phyloP scores from a whole-genome alignment of 371 early-diverging fungal species.

The Batrachochytrium dendrobatidis region DNA sequence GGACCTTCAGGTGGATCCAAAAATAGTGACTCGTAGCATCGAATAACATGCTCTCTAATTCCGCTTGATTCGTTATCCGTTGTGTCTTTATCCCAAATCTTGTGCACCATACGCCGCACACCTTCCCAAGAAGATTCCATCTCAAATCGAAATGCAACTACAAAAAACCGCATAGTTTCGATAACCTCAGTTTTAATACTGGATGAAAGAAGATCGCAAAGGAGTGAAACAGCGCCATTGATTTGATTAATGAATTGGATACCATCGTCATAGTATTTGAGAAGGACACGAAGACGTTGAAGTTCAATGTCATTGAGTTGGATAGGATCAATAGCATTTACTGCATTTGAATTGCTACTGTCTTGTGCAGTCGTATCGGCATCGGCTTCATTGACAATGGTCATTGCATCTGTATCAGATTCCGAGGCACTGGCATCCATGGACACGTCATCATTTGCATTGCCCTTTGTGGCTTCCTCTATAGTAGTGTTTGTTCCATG shows the following conservation, averaged over 20 bases:
- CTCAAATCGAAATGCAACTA: slow-evolving; percentile 70
- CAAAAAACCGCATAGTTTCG: slow-evolving; percentile 91
- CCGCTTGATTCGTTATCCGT: slow-evolving; percentile 67
- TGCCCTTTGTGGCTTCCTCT: not conserved
- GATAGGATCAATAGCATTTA: not conserved
- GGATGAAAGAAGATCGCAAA: slow-evolving; percentile 79
- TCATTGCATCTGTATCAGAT: not conserved
- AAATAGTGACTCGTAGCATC: slow-evolving; percentile 72
- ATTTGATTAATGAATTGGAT: slow-evolving; percentile 73
- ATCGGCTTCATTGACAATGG: not conserved
- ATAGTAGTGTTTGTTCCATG: slow-evolving; percentile 10
- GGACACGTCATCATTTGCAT: slow-evolving; percentile 9
- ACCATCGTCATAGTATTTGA: slow-evolving; percentile 78
- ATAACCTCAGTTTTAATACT: slow-evolving; percentile 86
- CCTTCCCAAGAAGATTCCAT: slow-evolving; percentile 58
- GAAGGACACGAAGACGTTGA: slow-evolving; percentile 19
- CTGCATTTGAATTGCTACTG: not conserved
- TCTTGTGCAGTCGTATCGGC: not conserved
- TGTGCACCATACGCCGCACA: slow-evolving; percentile 86
- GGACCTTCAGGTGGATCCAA: slow-evolving; percentile 49
- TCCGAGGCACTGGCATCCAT: slow-evolving; percentile 18
- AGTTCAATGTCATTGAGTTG: slow-evolving; percentile 16
- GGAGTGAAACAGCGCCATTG: slow-evolving; percentile 58
- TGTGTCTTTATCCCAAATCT: slow-evolving; percentile 87
- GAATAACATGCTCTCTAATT: slow-evolving; percentile 69